Evolutionary conservation across 768 basidiomycete species (phyloP).

Genomic region (Calocybe indica): DNA sequence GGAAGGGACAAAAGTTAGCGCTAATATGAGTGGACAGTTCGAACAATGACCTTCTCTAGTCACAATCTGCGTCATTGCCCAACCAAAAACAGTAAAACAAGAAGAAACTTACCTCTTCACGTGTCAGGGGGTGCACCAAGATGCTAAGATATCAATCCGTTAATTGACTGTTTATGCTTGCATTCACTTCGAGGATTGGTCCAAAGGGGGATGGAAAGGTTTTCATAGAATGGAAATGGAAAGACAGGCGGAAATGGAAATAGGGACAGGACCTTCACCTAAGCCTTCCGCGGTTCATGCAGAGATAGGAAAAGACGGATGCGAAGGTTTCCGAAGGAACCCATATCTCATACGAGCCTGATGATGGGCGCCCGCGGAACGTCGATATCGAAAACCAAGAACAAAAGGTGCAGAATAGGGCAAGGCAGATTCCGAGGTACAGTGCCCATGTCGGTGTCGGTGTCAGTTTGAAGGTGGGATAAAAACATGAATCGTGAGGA

Average conservation of each 20-base stretch:
- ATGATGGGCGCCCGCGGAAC: background rate
- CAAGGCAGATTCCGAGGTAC: no score
- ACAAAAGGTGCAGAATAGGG: background rate
- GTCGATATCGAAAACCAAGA: no score
- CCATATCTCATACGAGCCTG: constrained; percentile 83
- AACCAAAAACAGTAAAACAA: background rate
- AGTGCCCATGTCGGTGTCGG: no score
- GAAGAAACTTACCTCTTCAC: constrained; percentile 50
- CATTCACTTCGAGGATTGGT: background rate
- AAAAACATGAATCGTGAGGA: background rate
- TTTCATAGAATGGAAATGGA: background rate
- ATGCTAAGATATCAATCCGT: constrained; percentile 36
- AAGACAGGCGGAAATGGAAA: no score
- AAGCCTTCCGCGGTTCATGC: constrained; percentile 57
- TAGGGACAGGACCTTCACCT: constrained; percentile 36
- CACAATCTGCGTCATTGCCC: constrained; percentile 1
- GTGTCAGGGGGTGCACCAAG: constrained; percentile 69
- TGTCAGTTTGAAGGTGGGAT: no score
- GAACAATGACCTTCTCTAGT: constrained; percentile 38
- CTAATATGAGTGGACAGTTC: no score
- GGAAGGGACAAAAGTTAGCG: no score
- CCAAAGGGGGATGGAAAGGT: no score
- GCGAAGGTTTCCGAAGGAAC: constrained; percentile 68
- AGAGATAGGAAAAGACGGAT: constrained; percentile 73
- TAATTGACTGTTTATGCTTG: background rate